Evolutionary conservation across 352 stramenopile species (phyloP), one percentile per base, ranked within the genome.

Genomic region (Pythium scleroteichum): DNA sequence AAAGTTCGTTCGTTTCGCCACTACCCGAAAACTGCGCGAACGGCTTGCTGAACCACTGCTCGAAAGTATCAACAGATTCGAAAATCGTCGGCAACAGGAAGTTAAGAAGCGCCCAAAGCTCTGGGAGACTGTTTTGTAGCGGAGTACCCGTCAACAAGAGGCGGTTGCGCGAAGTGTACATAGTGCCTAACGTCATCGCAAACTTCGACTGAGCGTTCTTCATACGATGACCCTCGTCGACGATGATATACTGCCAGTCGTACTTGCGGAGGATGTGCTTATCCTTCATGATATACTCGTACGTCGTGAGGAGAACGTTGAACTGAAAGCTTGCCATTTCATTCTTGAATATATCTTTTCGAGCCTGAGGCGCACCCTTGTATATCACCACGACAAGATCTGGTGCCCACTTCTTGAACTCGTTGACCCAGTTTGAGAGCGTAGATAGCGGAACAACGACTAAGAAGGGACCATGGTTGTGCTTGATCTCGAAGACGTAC

Each of bases 61-160:
- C 84, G 35, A 96, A 97, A n/a, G 84, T 95, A 39, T 95, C 85
- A 26, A 94, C 84, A 1, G 76, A 91, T 64, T 94, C 81, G 58
- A 98, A 97, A 58, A 97, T 95, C 23, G 92, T 95, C 19, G 90
- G 90, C 26, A 97, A 60, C 26, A 98, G 66, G 46, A 98, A 98
- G 67, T 97, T 97, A 13, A 98, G 68, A 20, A 98, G 68, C 12
- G 92, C 85, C 90, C 90, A 98, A 1, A 98, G 73, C 72, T 98
- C 92, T 13, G 97, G 92, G 5, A 99, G 67, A 64, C 95, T 98
- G 74, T 99, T 98, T 67, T 99, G 97, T 13, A 99, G 81, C 12
- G 97, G 97, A 1, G 97, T 99, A 47, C 97, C 98, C 13, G 98
- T 99, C 72, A 99, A 92, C 14, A 99, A 68, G 8, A 99, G 75